Evolutionary conservation across 1,284 basidiomycete genomes (phyloP).

Genomic region (Anthracocystis setariae): DNA sequence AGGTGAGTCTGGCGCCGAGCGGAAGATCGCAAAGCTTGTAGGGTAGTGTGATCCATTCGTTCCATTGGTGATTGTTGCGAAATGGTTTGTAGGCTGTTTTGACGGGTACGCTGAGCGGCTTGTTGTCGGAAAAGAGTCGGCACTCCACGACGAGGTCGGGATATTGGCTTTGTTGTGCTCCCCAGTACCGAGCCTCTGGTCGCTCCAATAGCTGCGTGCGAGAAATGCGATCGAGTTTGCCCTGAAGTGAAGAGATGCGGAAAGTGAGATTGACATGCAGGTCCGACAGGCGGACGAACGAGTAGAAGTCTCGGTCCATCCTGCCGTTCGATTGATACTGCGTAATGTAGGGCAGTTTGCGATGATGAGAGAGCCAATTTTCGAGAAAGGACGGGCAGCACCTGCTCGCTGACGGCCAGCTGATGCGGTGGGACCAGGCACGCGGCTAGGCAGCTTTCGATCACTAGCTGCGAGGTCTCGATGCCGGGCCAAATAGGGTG

Average conservation of each 20-base stretch:
- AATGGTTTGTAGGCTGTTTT: slow-evolving; percentile 92
- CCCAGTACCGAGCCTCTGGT: slow-evolving; percentile 47
- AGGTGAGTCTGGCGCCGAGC: slow-evolving; percentile 84
- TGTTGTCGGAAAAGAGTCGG: slow-evolving; percentile 90
- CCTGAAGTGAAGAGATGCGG: slow-evolving; percentile 57
- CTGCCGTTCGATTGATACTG: too few species aligned
- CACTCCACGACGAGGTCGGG: slow-evolving; percentile 92
- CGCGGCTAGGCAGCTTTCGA: too few species aligned
- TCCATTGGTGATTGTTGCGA: slow-evolving; percentile 74
- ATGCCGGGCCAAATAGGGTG: neutral
- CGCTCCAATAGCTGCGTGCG: slow-evolving; percentile 41
- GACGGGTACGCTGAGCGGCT: slow-evolving; percentile 87
- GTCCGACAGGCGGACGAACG: slow-evolving; percentile 60
- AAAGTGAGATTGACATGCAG: slow-evolving; percentile 50
- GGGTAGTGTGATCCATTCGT: slow-evolving; percentile 89
- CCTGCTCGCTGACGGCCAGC: too few species aligned
- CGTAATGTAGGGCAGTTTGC: too few species aligned
- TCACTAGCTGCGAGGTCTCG: too few species aligned
- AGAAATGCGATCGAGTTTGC: slow-evolving; percentile 41
- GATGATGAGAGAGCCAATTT: too few species aligned
- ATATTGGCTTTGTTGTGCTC: slow-evolving; percentile 69
- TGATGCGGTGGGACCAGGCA: too few species aligned
- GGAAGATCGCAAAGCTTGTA: slow-evolving; percentile 91
- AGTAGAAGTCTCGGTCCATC: slow-evolving; percentile 64
- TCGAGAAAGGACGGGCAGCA: too few species aligned